phyloP scores from a whole-genome alignment of 2,329 filamentous ascomycete species.

The Apiospora malaysiana region DNA sequence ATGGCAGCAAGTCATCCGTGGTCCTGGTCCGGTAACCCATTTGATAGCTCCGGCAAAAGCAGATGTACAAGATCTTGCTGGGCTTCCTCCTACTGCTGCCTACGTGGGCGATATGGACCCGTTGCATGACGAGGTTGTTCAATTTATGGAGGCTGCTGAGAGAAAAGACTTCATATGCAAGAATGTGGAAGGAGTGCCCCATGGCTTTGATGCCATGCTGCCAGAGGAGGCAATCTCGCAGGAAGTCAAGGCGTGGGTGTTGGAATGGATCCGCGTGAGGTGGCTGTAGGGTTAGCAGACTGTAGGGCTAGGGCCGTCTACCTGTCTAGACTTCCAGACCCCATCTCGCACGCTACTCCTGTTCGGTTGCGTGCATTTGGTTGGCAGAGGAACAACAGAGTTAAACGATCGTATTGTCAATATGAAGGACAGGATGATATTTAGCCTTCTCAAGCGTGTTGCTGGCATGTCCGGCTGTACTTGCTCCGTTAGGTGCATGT shows the following conservation, averaged over 20 bases:
- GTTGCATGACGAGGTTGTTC: neutral
- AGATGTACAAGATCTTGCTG: neutral
- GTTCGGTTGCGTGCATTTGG: too few relatives aligned
- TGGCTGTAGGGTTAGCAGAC: too few relatives aligned
- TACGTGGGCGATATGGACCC: constrained; percentile 14
- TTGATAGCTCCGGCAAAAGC: neutral
- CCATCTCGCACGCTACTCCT: too few relatives aligned
- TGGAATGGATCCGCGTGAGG: too few relatives aligned
- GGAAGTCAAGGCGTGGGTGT: neutral
- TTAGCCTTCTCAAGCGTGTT: too few relatives aligned
- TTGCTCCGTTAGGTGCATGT: too few relatives aligned
- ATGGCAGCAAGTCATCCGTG: constrained; percentile 2
- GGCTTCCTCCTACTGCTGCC: neutral
- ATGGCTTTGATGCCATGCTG: constrained; percentile 18
- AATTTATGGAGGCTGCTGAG: neutral
- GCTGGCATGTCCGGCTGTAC: too few relatives aligned
- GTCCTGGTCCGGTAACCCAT: neutral
- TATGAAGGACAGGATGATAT: too few relatives aligned
- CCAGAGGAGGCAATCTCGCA: neutral
- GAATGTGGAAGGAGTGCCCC: neutral
- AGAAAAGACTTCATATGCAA: neutral
- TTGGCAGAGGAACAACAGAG: too few relatives aligned
- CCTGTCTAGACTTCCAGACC: too few relatives aligned
- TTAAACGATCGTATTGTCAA: too few relatives aligned
- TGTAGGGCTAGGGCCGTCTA: too few relatives aligned